Evolutionary conservation across 805 yeast species (phyloP), one percentile per base, ranked within the genome.

Genomic region (Wickerhamiella vanderwaltii): DNA sequence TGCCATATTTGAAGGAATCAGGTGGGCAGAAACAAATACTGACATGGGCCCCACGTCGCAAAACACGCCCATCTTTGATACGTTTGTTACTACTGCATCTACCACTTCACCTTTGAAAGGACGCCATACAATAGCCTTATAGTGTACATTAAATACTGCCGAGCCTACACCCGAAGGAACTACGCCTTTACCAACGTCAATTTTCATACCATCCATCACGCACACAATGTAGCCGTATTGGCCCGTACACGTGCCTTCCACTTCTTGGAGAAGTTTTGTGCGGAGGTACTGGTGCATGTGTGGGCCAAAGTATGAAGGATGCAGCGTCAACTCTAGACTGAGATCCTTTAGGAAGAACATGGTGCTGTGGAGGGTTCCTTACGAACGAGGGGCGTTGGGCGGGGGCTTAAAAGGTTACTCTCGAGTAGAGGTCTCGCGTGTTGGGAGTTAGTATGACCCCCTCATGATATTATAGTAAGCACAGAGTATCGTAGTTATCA

Each of bases 91-190:
- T 18, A 88, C 77, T 5, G 93, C 98, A 61, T 91, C 98, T 19
- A 91, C 97, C 6, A 91, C 98, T 63, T 91, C 98, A 26, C 97
- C 98, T 64, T 91, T 91, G 65, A 91, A 91, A 4, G 98, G 98
- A 56, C 88, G 82, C 93, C 95, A 91, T 25, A 91, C 96, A 40
- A 91, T 87, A 0, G 98, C 98, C 52, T 94, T 69, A 60, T 91
- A 91, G 61, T 85, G 84, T 41, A 91, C 97, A 53, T 85, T 94
- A 55, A 91, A 91, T 62, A 86, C 96, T 0, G 98, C 97, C 54
- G 86, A 78, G 2, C 98, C 98, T 44, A 79, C 77, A 18, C 87
- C 79, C 2, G 97, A 94, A 33, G 91, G 72, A 48, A 91, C 83
- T 52, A 82, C 69, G 15, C 98, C 98, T 52, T 85, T 79, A 36